Conservation (phyloP, 768 basidiomycete species). For the Pleurotus cornucopiae region DNA sequence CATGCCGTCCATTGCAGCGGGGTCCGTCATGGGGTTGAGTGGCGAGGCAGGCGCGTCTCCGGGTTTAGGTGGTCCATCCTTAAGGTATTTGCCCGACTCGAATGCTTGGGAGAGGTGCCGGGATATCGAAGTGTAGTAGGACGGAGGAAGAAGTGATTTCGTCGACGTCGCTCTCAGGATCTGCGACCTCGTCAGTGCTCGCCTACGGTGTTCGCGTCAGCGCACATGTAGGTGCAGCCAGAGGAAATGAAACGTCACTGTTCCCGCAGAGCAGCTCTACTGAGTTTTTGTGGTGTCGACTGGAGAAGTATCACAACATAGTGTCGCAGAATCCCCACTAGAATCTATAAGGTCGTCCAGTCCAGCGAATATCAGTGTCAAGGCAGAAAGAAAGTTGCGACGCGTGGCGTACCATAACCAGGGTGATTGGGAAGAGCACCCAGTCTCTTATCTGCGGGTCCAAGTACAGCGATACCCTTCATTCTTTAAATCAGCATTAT, state of each 20-base stretch:
- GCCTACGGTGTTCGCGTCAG: conserved; percentile 32
- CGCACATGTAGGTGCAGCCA: too few relatives aligned
- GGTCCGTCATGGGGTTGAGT: conserved; percentile 85
- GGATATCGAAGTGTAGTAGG: conserved; percentile 72
- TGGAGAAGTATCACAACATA: conserved; percentile 88
- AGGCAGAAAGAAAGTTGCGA: neutral
- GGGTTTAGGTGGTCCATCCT: conserved; percentile 69
- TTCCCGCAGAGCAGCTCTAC: conserved; percentile 80
- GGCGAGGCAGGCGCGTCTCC: conserved; percentile 54
- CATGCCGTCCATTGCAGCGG: conserved; percentile 94
- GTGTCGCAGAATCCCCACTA: conserved; percentile 90
- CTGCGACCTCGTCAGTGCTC: conserved; percentile 76
- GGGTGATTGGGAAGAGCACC: conserved; percentile 93
- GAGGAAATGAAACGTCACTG: conserved; percentile 53
- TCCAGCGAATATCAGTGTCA: neutral
- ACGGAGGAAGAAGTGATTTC: conserved; percentile 75
- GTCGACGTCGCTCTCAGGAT: conserved; percentile 79
- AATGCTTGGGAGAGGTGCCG: conserved; percentile 70
- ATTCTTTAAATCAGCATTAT: neutral
- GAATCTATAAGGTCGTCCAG: conserved; percentile 47
- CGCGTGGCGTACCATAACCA: conserved; percentile 77
- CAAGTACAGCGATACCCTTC: conserved; percentile 60
- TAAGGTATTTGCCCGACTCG: conserved; percentile 76
- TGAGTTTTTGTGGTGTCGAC: conserved; percentile 74
- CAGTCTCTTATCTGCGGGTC: conserved; percentile 95